Evolutionary conservation across 805 yeast genomes (phyloP).

Genomic region (Yarrowia sp.): DNA sequence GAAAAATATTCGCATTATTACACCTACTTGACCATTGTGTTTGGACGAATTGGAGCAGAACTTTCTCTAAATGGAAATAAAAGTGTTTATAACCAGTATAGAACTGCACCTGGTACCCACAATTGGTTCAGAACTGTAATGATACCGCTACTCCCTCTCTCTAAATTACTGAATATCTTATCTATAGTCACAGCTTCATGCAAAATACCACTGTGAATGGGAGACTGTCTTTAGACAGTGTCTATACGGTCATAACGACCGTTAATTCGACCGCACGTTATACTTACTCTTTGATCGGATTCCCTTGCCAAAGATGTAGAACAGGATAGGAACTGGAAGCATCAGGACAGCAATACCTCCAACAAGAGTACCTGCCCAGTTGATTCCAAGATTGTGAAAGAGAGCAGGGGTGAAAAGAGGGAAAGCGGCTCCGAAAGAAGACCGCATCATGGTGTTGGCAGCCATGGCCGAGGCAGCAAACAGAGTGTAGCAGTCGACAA

Average conservation of each 20-base stretch:
- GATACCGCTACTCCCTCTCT: too few relatives aligned
- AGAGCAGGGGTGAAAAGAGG: conserved; percentile 69
- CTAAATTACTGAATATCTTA: background rate
- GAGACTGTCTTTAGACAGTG: too few relatives aligned
- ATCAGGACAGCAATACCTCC: conserved; percentile 58
- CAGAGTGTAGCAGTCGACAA: conserved; percentile 64
- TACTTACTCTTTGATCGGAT: conserved; percentile 57
- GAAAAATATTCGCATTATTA: too few relatives aligned
- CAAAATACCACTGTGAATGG: background rate
- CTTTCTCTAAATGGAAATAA: too few relatives aligned
- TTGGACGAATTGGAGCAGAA: too few relatives aligned
- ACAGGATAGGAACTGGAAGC: conserved; percentile 66
- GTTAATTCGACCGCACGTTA: conserved; percentile 11
- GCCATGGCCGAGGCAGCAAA: conserved; percentile 79
- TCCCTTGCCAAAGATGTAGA: conserved; percentile 54
- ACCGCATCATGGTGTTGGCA: conserved; percentile 67
- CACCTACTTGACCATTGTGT: too few relatives aligned
- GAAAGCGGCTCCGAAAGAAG: conserved; percentile 64
- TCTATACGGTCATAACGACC: too few relatives aligned
- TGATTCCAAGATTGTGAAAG: conserved; percentile 64
- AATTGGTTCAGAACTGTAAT: too few relatives aligned
- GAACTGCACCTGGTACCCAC: too few relatives aligned
- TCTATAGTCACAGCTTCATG: background rate
- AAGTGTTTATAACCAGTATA: too few relatives aligned
- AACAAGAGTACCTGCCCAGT: conserved; percentile 75